Percentiles rank a stretch among this genome's conserved stretches.
Evolutionary conservation across 2,329 filamentous ascomycete species (phyloP).

Genomic region (Pseudocercospora macadamiae): DNA sequence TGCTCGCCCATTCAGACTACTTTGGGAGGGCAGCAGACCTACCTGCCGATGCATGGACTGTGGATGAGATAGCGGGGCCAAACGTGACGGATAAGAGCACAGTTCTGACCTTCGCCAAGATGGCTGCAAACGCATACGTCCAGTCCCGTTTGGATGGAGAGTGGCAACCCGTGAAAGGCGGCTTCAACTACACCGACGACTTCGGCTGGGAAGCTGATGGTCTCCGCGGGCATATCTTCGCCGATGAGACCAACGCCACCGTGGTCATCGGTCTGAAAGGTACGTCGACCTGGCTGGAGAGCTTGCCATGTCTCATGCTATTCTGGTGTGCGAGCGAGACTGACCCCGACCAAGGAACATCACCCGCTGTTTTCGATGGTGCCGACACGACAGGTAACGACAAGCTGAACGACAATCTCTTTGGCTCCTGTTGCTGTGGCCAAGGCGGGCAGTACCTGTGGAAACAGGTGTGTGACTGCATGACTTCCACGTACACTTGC

Average conservation of each 20-base stretch:
- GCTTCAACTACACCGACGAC: slow-evolving; percentile 82
- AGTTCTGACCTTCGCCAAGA: slow-evolving; percentile 79
- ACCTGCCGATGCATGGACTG: slow-evolving; percentile 76
- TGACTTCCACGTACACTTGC: slow-evolving; percentile 82
- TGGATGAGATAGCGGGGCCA: slow-evolving; percentile 76
- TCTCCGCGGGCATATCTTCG: slow-evolving; percentile 88
- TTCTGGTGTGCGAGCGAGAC: neutral
- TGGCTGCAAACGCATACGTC: slow-evolving; percentile 89
- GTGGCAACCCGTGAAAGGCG: slow-evolving; percentile 78
- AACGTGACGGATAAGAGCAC: slow-evolving; percentile 85
- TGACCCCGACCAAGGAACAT: slow-evolving; percentile 26
- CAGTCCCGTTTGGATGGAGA: slow-evolving; percentile 70
- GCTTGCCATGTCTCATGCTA: slow-evolving; percentile 3
- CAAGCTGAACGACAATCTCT: slow-evolving; percentile 96
- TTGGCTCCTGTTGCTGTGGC: slow-evolving; percentile 96
- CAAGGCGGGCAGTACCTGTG: slow-evolving; percentile 90
- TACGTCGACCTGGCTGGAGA: slow-evolving; percentile 15
- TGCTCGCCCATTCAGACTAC: slow-evolving; percentile 72
- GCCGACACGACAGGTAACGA: slow-evolving; percentile 95
- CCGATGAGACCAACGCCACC: slow-evolving; percentile 81
- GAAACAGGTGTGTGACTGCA: slow-evolving; percentile 92
- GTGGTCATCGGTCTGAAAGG: slow-evolving; percentile 93
- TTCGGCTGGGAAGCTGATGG: slow-evolving; percentile 94
- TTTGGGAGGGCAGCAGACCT: slow-evolving; percentile 69
- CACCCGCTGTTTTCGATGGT: slow-evolving; percentile 88